Conservation (phyloP, 176 grass and related monocot genomes). For the Panicum miliaceum region DNA sequence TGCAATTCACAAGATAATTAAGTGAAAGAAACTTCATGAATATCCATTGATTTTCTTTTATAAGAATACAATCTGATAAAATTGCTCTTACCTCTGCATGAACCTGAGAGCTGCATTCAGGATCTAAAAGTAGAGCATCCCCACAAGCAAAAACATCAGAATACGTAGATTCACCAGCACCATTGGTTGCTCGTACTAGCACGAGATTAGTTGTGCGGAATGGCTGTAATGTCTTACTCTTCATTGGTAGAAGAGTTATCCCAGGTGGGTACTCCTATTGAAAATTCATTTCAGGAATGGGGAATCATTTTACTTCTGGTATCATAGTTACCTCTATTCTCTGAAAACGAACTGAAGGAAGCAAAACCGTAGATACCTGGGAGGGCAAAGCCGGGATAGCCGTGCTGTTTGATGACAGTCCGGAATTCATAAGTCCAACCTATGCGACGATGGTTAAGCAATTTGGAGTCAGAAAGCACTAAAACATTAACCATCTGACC, state of each 20-base stretch:
- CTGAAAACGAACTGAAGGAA: background rate
- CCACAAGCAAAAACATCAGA: constrained; percentile 57
- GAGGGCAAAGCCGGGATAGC: constrained; percentile 43
- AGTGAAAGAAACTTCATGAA: background rate
- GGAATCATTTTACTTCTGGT: background rate
- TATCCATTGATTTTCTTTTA: background rate
- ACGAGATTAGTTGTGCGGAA: constrained; percentile 93
- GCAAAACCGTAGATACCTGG: constrained; percentile 55
- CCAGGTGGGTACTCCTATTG: constrained; percentile 91
- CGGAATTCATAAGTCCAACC: constrained; percentile 60
- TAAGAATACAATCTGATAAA: constrained; percentile 10
- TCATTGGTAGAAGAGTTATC: constrained; percentile 91
- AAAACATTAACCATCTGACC: constrained; percentile 41
- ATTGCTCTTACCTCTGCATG: constrained; percentile 62
- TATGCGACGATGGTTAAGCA: constrained; percentile 48
- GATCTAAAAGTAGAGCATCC: constrained; percentile 84
- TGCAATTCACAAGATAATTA: background rate
- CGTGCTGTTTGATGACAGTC: constrained; percentile 32
- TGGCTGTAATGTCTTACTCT: constrained; percentile 72
- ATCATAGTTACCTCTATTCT: background rate
- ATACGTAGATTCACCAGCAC: constrained; percentile 11
- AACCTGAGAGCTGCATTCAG: constrained; percentile 77
- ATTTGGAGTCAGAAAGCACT: background rate
- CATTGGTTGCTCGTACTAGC: constrained; percentile 51
- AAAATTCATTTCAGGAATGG: constrained; percentile 16